A percentile compares a stretch with the other conserved stretches of the same genome.
Evolutionary conservation across 129 eudicot species (phyloP).

Genomic region (Chrysanthemum lavandulifolium): DNA sequence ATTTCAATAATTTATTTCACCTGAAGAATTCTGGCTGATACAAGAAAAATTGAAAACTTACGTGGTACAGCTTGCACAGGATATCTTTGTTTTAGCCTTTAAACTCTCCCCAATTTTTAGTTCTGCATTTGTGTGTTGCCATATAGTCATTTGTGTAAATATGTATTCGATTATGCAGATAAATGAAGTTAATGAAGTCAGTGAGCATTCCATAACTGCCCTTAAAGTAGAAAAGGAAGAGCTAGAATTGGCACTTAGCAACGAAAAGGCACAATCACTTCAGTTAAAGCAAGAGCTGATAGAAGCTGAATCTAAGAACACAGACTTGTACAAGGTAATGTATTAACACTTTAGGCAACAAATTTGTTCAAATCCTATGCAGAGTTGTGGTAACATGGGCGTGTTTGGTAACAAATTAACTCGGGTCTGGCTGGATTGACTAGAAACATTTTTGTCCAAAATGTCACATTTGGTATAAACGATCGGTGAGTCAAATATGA

Average conservation of each 20-base stretch:
- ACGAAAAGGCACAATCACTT: constrained; percentile 72
- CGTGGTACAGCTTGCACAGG: not conserved
- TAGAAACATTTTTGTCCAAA: not conserved
- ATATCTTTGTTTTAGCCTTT: not conserved
- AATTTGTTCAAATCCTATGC: constrained; percentile 1
- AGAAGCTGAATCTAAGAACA: constrained; percentile 84
- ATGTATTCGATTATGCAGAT: constrained; percentile 40
- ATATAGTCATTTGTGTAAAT: constrained; percentile 15
- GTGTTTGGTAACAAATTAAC: not conserved
- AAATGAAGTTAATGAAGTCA: constrained; percentile 51
- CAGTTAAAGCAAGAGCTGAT: constrained; percentile 76
- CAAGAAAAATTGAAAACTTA: not conserved
- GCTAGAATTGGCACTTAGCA: constrained; percentile 57
- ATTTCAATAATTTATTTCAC: not conserved
- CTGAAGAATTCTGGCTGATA: not conserved
- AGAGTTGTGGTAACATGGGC: not conserved
- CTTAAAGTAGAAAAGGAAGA: constrained; percentile 80
- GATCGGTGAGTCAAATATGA: no score
- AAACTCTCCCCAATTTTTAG: not conserved
- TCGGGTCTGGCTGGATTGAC: not conserved
- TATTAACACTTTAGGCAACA: not conserved
- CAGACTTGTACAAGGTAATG: constrained; percentile 83
- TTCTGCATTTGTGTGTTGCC: not conserved
- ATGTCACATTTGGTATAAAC: no score
- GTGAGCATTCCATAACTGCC: constrained; percentile 49